Base-by-base conservation (phyloP, 805 yeast species). In the Cyberlindnera subsufficiens region DNA sequence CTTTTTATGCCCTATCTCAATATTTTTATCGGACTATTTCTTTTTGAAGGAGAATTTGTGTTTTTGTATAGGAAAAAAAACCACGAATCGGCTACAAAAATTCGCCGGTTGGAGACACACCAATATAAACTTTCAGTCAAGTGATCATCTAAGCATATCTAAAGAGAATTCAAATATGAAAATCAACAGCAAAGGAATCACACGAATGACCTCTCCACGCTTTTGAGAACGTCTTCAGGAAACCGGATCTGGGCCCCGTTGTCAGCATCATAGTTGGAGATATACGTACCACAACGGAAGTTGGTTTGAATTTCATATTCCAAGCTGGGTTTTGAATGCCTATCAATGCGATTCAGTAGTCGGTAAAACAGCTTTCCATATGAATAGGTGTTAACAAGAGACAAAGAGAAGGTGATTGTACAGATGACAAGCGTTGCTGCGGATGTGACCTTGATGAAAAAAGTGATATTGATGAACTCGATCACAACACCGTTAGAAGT, bases 341-440 rank as follows among this genome's bases (percentile, higher is more conserved):
- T 36, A 30, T 37, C 38, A 14, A 42, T 37, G 27, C 51, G 39
- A 40, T 49, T 49, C 45, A 44, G 47, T 35, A 49, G 36, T 15
- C 51, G 41, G 25, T 34, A 42, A 15, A 47, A 44, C 13, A 43
- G 51, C n/a, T 5, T 32, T 1, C 39, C 49, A 18, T 40, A 45
- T 11, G 42, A 11, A 8, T 17, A 30, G 3, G 43, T 18, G 38
- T 38, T 44, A 10, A 22, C 7, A 3, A 41, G 5, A 6, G 45
- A 13, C 13, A 43, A 6, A 5, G 17, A 4, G 19, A 30, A 33
- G 2, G 44, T 16, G 6, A 31, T 15, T 1, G 35, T 5, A 5
- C 44, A 40, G n/a, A 46, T 18, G 11, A 34, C 9, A 14, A 42
- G 35, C 6, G 42, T 22, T 17, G 35, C 15, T 5, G 30, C n/a